phyloP scores from a whole-genome alignment of 441 rosid species.

The Brassica hybrid region DNA sequence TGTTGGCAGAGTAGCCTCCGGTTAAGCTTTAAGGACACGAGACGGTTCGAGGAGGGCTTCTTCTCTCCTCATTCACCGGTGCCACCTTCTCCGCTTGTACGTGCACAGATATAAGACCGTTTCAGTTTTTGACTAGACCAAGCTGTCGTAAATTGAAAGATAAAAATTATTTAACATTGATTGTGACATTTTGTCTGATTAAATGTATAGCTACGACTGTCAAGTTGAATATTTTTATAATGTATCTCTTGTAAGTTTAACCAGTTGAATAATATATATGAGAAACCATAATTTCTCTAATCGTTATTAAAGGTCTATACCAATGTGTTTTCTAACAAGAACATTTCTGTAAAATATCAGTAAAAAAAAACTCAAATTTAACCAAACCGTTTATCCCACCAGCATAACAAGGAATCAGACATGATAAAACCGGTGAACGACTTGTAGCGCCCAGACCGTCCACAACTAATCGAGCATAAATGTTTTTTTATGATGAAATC shows the following conservation, averaged over 20 bases:
- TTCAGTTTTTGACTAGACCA: slow-evolving; percentile 21
- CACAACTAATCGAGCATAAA: too few relatives aligned
- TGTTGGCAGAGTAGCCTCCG: slow-evolving; percentile 69
- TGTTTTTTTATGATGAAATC: too few relatives aligned
- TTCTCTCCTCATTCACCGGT: slow-evolving; percentile 79
- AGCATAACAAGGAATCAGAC: not conserved
- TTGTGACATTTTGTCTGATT: slow-evolving; percentile 22
- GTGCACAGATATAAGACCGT: slow-evolving; percentile 54
- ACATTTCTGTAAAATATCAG: not conserved
- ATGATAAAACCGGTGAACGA: slow-evolving; percentile 6
- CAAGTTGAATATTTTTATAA: slow-evolving; percentile 20
- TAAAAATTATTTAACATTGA: slow-evolving; percentile 26
- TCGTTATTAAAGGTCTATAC: not conserved
- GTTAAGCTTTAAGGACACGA: slow-evolving; percentile 64
- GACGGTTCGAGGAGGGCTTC: slow-evolving; percentile 60
- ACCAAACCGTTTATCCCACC: not conserved
- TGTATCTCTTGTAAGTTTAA: slow-evolving; percentile 17
- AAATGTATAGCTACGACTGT: slow-evolving; percentile 36
- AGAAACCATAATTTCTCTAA: slow-evolving; percentile 9
- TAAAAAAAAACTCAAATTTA: not conserved
- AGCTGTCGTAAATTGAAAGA: slow-evolving; percentile 26
- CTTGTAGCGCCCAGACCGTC: too few relatives aligned
- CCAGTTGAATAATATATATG: slow-evolving; percentile 23
- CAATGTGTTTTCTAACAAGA: not conserved
- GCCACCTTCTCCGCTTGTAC: slow-evolving; percentile 80